These are phyloP conservation scores for Acmispon strigosus DNA, from an alignment of 306 rosid genomes.

Conservation along the genomic window DNA sequence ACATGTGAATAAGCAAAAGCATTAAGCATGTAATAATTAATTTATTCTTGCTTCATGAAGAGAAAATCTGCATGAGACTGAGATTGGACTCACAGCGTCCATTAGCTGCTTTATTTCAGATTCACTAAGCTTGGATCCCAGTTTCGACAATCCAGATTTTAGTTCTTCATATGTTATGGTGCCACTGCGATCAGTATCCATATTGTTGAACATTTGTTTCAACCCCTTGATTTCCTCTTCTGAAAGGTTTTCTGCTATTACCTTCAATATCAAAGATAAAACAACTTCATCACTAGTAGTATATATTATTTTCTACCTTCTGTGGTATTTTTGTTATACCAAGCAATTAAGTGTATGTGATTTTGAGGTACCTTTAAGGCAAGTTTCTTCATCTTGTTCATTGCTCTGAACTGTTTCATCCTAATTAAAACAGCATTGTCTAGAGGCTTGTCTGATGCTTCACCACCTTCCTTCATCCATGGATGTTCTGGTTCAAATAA, in stretches of 20 bases:
- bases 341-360: no score
- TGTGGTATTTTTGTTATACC: no score
- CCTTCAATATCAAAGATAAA: conserved; percentile 38
- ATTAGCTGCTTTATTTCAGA: conserved; percentile 71
- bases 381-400: conserved; percentile 89
- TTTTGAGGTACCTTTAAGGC: conserved; percentile 55
- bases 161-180: conserved; percentile 84
- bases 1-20: neutral
- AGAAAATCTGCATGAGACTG: neutral
- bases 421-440: conserved; percentile 80
- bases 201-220: conserved; percentile 86
- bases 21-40: neutral
- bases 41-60: neutral
- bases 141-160: conserved; percentile 63
- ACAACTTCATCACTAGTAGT: neutral
- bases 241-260: conserved; percentile 80
- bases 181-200: conserved; percentile 87
- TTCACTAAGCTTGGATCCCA: conserved; percentile 84
- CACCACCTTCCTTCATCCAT: conserved; percentile 75
- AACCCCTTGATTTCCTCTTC: conserved; percentile 84
- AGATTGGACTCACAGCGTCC: conserved; percentile 92
- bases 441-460: conserved; percentile 67
- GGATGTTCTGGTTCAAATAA: conserved; percentile 62
- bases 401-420: conserved; percentile 94
- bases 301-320: no score